phyloP scores from a whole-genome alignment of 2,329 filamentous ascomycete species.

The Epichloe glyceriae region DNA sequence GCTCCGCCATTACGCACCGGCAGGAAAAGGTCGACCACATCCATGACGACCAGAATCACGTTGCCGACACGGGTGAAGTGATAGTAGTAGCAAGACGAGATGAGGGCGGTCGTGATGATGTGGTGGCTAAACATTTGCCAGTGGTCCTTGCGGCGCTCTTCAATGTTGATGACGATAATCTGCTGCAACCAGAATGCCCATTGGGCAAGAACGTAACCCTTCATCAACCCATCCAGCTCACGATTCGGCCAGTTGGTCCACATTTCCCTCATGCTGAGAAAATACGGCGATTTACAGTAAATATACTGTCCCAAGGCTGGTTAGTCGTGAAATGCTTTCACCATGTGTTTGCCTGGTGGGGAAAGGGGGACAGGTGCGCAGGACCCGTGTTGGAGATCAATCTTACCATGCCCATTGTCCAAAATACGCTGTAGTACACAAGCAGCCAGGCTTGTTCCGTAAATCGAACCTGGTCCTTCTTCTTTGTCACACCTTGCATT shows the following conservation, averaged over 20 bases:
- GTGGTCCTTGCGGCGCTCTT: conserved; percentile 88
- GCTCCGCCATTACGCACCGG: conserved; percentile 44
- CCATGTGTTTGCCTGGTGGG: background rate
- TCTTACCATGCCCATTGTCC: conserved; percentile 70
- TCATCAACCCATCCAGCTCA: conserved; percentile 62
- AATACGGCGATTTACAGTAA: conserved; percentile 66
- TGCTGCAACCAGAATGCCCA: conserved; percentile 92
- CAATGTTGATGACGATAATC: conserved; percentile 86
- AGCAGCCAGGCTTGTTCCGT: conserved; percentile 91
- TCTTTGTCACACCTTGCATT: conserved; percentile 56
- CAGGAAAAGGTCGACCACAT: conserved; percentile 78
- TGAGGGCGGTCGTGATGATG: conserved; percentile 71
- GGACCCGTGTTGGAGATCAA: background rate
- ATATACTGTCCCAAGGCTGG: conserved; percentile 48
- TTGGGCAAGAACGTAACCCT: conserved; percentile 83
- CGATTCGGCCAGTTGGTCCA: conserved; percentile 80
- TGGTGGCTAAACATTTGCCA: conserved; percentile 97
- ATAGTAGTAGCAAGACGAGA: conserved; percentile 74
- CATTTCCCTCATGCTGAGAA: conserved; percentile 60
- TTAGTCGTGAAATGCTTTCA: background rate
- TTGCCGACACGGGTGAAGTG: conserved; percentile 80
- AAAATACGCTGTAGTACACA: conserved; percentile 71
- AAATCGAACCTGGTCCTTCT: conserved; percentile 69
- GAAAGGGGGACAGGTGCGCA: background rate
- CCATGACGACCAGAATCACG: conserved; percentile 83